phyloP scores from a whole-genome alignment of 805 yeast species.

The Yarrowia deformans region DNA sequence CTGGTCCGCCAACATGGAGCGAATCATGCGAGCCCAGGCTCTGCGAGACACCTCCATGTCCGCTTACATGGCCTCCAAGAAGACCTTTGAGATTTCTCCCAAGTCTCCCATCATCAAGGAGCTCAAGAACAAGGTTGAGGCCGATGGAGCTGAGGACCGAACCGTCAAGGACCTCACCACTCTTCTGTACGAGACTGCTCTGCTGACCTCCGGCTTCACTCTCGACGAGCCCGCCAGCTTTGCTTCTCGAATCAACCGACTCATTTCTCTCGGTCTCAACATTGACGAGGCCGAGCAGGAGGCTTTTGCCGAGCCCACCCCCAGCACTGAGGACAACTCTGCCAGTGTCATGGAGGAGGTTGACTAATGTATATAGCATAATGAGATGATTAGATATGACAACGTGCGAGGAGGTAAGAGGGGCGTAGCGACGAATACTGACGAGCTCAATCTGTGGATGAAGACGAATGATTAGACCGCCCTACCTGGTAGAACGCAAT shows the following conservation, averaged over 20 bases:
- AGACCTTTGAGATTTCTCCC: constrained; percentile 98
- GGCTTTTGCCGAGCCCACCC: constrained; percentile 50
- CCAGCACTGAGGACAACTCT: constrained; percentile 64
- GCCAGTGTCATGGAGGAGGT: constrained; percentile 99
- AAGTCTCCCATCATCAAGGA: constrained; percentile 93
- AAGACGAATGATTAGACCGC: no score
- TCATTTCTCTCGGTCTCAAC: constrained; percentile 97
- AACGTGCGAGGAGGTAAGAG: neutral
- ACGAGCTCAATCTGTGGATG: no score
- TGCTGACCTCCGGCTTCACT: constrained; percentile 98
- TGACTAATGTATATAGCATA: constrained; percentile 58
- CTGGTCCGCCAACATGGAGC: constrained; percentile 99
- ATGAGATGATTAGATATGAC: constrained; percentile 6
- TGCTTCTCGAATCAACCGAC: constrained; percentile 97
- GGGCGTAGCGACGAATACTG: neutral
- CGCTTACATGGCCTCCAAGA: constrained; percentile 99
- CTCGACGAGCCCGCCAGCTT: constrained; percentile 98
- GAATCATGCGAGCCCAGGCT: constrained; percentile 99
- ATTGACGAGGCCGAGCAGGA: constrained; percentile 72
- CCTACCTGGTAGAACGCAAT: no score
- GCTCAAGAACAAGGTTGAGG: constrained; percentile 94
- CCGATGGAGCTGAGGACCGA: constrained; percentile 97
- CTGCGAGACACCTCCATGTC: constrained; percentile 98
- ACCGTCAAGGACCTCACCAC: constrained; percentile 98
- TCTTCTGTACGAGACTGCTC: constrained; percentile 95